These are phyloP conservation scores for Lodderomyces jiufengensis DNA, from an alignment of 1,139 yeast species.

Conservation along the genomic window DNA sequence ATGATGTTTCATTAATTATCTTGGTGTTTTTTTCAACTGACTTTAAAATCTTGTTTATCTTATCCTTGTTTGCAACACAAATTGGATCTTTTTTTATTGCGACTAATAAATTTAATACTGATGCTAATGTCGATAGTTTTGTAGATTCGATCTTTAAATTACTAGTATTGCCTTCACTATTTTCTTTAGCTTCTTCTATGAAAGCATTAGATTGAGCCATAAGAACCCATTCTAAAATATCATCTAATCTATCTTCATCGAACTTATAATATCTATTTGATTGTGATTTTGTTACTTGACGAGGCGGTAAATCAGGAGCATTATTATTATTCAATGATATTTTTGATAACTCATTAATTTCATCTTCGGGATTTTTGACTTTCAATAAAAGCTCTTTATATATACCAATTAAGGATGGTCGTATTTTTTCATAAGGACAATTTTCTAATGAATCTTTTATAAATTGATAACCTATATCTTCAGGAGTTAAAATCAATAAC, in stretches of 20 bases:
- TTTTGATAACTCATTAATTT: conserved; percentile 9
- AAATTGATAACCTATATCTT: conserved; percentile 55
- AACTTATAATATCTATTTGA: conserved; percentile 34
- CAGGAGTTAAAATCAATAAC: conserved; percentile 54
- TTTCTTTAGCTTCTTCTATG: conserved; percentile 12
- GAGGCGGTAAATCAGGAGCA: conserved; percentile 19
- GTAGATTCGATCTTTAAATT: conserved; percentile 20
- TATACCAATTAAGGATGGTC: conserved; percentile 58
- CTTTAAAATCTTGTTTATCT: conserved; percentile 20
- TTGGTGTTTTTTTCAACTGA: conserved; percentile 15
- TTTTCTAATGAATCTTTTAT: conserved; percentile 60
- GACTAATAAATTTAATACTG: conserved; percentile 53
- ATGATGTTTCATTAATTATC: conserved; percentile 10
- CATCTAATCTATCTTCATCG: conserved; percentile 32
- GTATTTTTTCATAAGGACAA: conserved; percentile 65
- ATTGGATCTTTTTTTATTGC: conserved; percentile 32
- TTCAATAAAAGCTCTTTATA: conserved; percentile 58
- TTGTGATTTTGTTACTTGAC: conserved; percentile 12
- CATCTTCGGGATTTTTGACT: conserved; percentile 11
- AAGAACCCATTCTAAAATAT: conserved; percentile 38
- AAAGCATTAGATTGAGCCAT: conserved; percentile 32
- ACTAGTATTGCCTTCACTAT: neutral
- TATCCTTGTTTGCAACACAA: conserved; percentile 17
- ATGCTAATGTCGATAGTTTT: conserved; percentile 43
- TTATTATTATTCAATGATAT: conserved; percentile 2